Evolutionary conservation across 140 eudicot genomes (phyloP).

Genomic region (Eryngium alpinum): DNA sequence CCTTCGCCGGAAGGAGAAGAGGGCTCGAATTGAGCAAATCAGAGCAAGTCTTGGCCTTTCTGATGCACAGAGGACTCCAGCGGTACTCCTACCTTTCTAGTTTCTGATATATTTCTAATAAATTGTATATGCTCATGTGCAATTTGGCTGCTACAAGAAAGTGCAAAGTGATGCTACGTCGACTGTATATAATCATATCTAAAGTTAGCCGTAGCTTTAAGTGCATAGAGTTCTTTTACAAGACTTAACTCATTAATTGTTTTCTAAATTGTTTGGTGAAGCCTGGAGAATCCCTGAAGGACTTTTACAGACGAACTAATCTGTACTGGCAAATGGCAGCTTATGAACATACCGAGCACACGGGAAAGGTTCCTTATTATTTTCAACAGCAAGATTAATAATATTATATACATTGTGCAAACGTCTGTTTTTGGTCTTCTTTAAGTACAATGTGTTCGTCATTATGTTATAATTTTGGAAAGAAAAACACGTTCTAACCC

Average conservation of each 20-base stretch:
- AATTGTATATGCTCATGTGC: background rate
- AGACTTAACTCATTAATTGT: background rate
- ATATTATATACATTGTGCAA: conserved; percentile 3
- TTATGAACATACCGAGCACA: conserved; percentile 93
- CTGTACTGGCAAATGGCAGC: conserved; percentile 99
- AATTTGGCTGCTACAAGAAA: background rate
- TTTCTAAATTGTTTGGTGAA: conserved; percentile 29
- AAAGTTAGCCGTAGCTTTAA: background rate
- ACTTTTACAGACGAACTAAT: conserved; percentile 89
- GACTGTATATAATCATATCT: background rate
- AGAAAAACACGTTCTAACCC: background rate
- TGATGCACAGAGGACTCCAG: conserved; percentile 86
- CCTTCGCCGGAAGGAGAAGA: conserved; percentile 86
- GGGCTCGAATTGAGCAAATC: conserved; percentile 91
- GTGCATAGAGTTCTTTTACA: background rate
- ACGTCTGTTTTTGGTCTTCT: background rate
- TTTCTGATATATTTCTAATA: background rate
- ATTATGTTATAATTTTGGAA: background rate
- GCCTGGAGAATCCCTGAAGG: conserved; percentile 95
- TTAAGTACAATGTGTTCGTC: background rate
- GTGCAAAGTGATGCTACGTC: background rate
- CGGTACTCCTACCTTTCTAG: conserved; percentile 38
- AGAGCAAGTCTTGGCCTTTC: conserved; percentile 98
- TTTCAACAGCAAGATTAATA: background rate
- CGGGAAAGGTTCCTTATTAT: conserved; percentile 73